Base-by-base conservation (phyloP, 768 basidiomycete genomes). In the Tulasnella sp. region DNA sequence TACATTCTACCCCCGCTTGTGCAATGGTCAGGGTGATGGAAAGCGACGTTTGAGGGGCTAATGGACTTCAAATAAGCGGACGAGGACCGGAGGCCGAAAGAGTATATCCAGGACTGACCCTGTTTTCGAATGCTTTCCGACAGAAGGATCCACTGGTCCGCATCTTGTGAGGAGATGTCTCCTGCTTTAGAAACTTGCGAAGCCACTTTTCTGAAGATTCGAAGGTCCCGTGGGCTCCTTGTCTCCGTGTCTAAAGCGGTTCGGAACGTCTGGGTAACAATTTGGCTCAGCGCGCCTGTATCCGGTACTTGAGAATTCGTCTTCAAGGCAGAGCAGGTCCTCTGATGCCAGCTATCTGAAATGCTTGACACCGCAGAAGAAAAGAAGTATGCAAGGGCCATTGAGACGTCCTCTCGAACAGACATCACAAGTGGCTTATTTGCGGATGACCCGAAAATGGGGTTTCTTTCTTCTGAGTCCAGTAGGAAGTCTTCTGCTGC, bases 131-230 rank as follows among this genome's bases (percentile, higher is more conserved):
- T 72, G 75, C 80, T 86, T 77, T 89, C 84, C 2, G 87, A 90
- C n/a, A 90, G 81, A 2, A 81, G 77, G 62, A 97, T 78, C 94
- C 96, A 96, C 47, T 83, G 77, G 73, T 94, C 94, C 0, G 87
- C 88, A 75, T 95, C 93, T 0, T 80, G 81, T 62, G 81, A 84
- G 2, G 37, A 66, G 14, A 62, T 42, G n/a, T 85, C 85, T 0
- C 88, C 83, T 47, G 87, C 88, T 66, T 84, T 82, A 63, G 91
- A 79, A 73, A 87, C 75, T 77, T 88, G 83, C 73, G 85, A 84
- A 41, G 97, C 76, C 5, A 94, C 81, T 26, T 81, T 80, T 62
- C 85, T 81, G 34, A 97, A 79, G 12, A 90, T 82, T 1, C 90
- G 83, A 9, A 86, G 78, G 69, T 90, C 87, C 29, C 87, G 80